Evolutionary conservation across 441 rosid genomes (phyloP).

Genomic region (Manihot esculenta): DNA sequence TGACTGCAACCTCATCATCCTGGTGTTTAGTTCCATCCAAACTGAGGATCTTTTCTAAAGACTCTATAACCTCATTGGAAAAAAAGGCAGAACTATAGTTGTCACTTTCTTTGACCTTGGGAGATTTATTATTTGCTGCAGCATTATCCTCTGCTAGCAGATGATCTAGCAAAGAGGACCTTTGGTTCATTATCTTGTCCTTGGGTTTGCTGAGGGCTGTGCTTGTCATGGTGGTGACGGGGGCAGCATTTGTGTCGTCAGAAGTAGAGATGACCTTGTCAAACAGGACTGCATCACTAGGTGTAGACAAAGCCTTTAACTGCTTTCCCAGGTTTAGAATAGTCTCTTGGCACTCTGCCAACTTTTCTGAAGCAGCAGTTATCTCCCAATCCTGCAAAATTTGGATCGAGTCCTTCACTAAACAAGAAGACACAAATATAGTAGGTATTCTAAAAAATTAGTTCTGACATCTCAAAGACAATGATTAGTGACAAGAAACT

Average conservation of each 20-base stretch:
- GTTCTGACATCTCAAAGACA: too few relatives aligned
- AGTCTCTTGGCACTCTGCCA: conserved; percentile 95
- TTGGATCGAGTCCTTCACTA: conserved; percentile 8
- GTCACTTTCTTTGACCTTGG: conserved; percentile 24
- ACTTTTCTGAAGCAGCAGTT: conserved; percentile 83
- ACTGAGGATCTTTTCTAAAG: conserved; percentile 41
- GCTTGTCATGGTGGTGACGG: conserved; percentile 4
- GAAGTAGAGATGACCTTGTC: conserved; percentile 45
- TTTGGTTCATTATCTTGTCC: conserved; percentile 46
- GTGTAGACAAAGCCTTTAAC: conserved; percentile 67
- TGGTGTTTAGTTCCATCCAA: conserved; percentile 33
- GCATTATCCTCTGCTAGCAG: conserved; percentile 75
- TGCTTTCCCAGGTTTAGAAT: conserved; percentile 83
- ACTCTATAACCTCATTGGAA: conserved; percentile 35
- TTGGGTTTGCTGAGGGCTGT: conserved; percentile 21
- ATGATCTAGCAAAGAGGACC: conserved; percentile 72
- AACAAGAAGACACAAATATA: not conserved
- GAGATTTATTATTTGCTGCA: conserved; percentile 29
- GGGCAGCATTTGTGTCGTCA: conserved; percentile 21
- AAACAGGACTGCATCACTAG: conserved; percentile 50
- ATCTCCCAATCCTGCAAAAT: conserved; percentile 72
- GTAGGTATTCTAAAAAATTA: not conserved
- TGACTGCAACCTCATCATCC: conserved; percentile 26
- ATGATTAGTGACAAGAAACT: not conserved
- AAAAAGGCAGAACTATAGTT: conserved; percentile 23